phyloP scores from a whole-genome alignment of 2,329 filamentous ascomycete species.

The Arthroderma sp. region DNA sequence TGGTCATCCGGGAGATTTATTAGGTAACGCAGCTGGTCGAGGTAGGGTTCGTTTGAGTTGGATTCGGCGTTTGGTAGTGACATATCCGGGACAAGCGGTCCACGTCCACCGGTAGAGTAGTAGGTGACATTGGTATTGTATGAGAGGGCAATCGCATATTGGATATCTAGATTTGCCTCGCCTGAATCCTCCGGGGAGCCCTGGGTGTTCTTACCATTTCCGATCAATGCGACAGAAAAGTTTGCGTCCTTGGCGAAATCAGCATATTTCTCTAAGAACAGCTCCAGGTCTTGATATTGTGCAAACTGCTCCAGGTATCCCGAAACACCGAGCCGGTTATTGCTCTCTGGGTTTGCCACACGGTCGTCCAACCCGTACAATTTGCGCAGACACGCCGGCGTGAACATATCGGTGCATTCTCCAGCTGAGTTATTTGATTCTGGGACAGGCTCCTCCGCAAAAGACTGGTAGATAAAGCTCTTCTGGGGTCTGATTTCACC shows the following conservation, averaged over 20 bases:
- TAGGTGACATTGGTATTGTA: constrained; percentile 39
- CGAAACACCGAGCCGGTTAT: constrained; percentile 33
- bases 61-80: constrained; percentile 25
- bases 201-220: constrained; percentile 41
- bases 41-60: constrained; percentile 52
- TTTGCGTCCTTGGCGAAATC: constrained; percentile 38
- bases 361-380: constrained; percentile 38
- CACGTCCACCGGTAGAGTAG: constrained; percentile 48
- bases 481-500: constrained; percentile 18
- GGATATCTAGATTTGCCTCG: constrained; percentile 53
- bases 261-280: constrained; percentile 43
- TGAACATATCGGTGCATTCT: constrained; percentile 16
- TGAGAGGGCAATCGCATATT: constrained; percentile 45
- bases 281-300: constrained; percentile 41
- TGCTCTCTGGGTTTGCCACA: constrained; percentile 20
- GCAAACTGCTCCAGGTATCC: constrained; percentile 41
- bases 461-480: constrained; percentile 22
- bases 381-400: constrained; percentile 36
- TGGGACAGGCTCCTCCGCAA: constrained; percentile 27
- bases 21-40: constrained; percentile 50
- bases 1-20: constrained; percentile 39
- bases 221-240: constrained; percentile 46
- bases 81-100: constrained; percentile 37
- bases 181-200: constrained; percentile 27
- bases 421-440: constrained; percentile 10